These are phyloP conservation scores for Solanum aculeatissimum DNA, from an alignment of 305 asterid species.

Conservation along the genomic window DNA sequence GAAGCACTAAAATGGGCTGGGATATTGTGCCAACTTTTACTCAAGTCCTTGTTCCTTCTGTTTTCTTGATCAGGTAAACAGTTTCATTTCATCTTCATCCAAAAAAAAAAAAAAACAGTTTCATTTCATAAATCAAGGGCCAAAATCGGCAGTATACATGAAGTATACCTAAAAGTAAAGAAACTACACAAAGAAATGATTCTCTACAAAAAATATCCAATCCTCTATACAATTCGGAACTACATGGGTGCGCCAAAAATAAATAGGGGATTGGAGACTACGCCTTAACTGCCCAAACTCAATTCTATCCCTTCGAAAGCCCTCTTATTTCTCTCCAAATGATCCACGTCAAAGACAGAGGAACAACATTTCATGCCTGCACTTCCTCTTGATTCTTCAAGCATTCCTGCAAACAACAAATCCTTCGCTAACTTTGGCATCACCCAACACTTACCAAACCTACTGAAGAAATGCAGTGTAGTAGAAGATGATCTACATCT, in stretches of 20 bases:
- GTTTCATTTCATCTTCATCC: background rate
- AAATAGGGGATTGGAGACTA: background rate
- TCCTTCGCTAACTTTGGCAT: background rate
- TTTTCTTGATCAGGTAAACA: background rate
- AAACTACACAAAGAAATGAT: background rate
- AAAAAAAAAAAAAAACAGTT: too few relatives aligned
- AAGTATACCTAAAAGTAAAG: background rate
- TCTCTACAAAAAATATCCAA: background rate
- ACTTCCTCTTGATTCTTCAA: background rate
- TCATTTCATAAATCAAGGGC: background rate
- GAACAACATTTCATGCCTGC: background rate
- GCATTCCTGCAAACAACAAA: background rate
- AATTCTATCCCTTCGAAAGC: background rate
- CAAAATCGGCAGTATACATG: background rate
- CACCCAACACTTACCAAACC: background rate
- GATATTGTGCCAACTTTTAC: background rate
- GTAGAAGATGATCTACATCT: background rate
- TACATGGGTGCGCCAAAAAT: background rate
- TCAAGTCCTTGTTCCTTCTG: background rate
- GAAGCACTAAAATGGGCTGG: background rate
- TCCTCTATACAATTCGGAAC: background rate
- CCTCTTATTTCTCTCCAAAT: background rate
- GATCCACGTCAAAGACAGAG: background rate
- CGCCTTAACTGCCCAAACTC: background rate
- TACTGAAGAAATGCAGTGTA: background rate